Base-by-base conservation (phyloP, 2,329 filamentous ascomycete species). In the Chaetomium olivaceum region DNA sequence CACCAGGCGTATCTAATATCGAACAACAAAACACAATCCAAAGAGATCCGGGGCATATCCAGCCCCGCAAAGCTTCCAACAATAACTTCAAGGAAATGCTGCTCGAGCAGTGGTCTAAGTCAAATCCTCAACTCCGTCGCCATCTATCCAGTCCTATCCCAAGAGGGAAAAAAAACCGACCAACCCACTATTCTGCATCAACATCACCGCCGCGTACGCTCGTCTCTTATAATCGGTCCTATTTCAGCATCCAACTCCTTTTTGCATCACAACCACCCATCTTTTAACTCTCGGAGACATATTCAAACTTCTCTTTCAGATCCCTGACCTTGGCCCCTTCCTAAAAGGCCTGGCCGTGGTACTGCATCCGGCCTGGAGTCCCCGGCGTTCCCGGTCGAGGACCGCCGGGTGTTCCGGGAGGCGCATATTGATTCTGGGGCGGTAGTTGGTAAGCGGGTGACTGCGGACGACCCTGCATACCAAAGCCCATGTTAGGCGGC, bases 281-380 rank as follows among this genome's bases (percentile, higher is more conserved):
- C 36, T n/a, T n/a, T 51, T 31, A 16, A 46, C 39, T 25, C 43
- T 33, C 36, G 7, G 52, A 14, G n/a, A 48, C 56, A 5, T 23
- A 23, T 60, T 71, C 69, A 56, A 70, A 71, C 4, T 25, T 61
- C 27, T 33, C 68, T 50, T 39, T 67, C 61, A 69, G 27, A 36
- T 70, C 65, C 39, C n/a, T 63, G 54, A 70, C 70, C 51, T 51
- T 65, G 52, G 51, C 65, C n/a, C 52, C 64, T 29, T 52, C 50
- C 71, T 76, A 77, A 33, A 76, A 74, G 59, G 75, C 75, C 61
- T 77, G 74, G 12, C 75, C 76, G 21, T 75, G 74, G 31, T 72
- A 74, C 27, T 71, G 66, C 65, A 72, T 70, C 25, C 70, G 63
- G 1, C 71, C 72, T 9, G 72, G 71, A 4, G 71, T 73, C 8